Base-by-base conservation (phyloP, 768 basidiomycete species). In the Russula dissimulans region DNA sequence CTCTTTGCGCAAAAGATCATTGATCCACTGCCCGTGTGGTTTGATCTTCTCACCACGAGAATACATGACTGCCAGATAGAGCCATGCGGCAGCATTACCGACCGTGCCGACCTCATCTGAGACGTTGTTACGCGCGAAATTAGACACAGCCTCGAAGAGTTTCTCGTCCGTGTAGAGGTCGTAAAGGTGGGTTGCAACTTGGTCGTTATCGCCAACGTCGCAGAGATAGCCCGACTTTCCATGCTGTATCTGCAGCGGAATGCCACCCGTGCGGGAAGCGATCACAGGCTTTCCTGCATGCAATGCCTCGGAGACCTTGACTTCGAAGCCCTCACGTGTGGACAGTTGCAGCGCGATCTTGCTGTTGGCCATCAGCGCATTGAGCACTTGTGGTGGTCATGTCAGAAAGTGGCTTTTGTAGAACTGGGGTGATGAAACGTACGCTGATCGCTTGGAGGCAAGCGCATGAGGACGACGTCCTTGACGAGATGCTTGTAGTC, bases 241-340 rank as follows among this genome's bases (percentile, higher is more conserved):
- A 65, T 97, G 75, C 66, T 83, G 82, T 65, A 97, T 81, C 70
- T 97, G 95, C 49, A 97, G 83, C 44, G 95, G 95, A 69, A 97
- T 95, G 66, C 94, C 94, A 60, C 95, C 95, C 4, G 95, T 95
- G 59, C 78, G 79, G 54, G 79, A 85, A 8, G 90, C 90, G 67
- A 97, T 81, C 68, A 95, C 79, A 36, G 93, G 93, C 64, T 89
- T 88, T 61, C 89, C 89, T 34, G 91, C 84, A 72, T 95, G 90
- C 54, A 97, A 78, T n/a, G 90, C 91, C 75, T 95, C 91, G 49
- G 91, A 93, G 52, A 95, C 93, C 73, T 97, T 97, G 74, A 97
- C 91, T 70, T 97, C 95, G 75, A 97, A 97, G 32, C 95, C 95
- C 75, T 97, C 95, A 59, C 93, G 87, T 47, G 89, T 87, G 54